phyloP scores from a whole-genome alignment of 371 early-diverging fungal species.

The Rhizopus arrhizus region DNA sequence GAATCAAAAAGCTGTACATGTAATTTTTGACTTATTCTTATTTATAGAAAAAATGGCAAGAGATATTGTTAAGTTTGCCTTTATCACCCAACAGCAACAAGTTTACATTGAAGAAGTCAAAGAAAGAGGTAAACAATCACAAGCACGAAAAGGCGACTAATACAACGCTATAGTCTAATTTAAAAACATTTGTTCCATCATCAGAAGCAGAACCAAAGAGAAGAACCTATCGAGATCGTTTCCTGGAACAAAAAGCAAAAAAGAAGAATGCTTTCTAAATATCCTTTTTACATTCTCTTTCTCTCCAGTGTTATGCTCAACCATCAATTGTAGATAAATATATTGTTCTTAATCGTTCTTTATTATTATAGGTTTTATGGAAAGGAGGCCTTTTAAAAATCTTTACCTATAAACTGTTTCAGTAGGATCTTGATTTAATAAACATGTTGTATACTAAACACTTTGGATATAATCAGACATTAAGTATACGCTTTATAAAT shows the following conservation, averaged over 20 bases:
- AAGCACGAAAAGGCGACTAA: background rate
- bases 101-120: background rate
- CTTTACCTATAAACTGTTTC: no score
- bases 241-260: slow-evolving; percentile 12
- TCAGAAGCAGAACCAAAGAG: background rate
- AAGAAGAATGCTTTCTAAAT: background rate
- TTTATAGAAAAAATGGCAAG: slow-evolving; percentile 27
- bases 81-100: background rate
- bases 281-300: background rate
- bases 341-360: background rate
- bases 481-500: no score
- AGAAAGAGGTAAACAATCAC: background rate
- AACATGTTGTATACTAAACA: no score
- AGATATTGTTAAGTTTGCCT: slow-evolving; percentile 23
- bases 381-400: no score
- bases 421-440: no score
- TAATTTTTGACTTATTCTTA: background rate
- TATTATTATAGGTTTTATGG: no score
- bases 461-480: no score
- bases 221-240: slow-evolving; percentile 23
- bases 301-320: no score
- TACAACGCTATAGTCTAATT: background rate
- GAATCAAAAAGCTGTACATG: background rate
- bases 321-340: no score
- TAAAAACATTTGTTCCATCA: slow-evolving; percentile 10